These are phyloP conservation scores for Suillus subaureus DNA, from an alignment of 768 basidiomycete genomes.

Conservation along the genomic window DNA sequence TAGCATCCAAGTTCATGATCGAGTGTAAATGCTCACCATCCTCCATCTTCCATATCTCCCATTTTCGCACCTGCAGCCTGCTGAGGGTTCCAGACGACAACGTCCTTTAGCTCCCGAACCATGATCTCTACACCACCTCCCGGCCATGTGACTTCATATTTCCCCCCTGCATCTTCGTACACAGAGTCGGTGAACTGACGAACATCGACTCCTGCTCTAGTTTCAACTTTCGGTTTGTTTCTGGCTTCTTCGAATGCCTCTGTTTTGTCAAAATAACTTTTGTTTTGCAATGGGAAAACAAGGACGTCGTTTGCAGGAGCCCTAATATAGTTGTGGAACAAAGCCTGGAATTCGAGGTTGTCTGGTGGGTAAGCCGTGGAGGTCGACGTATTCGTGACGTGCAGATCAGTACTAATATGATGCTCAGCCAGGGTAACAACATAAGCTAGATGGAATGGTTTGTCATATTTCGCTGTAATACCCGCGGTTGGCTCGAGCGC, in stretches of 20 bases:
- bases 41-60: constrained; percentile 86
- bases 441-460: constrained; percentile 73
- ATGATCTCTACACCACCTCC: constrained; percentile 56
- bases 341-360: constrained; percentile 82
- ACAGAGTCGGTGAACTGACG: constrained; percentile 70
- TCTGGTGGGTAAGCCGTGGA: constrained; percentile 40
- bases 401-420: constrained; percentile 76
- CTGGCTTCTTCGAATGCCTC: constrained; percentile 54
- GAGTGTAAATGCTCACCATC: constrained; percentile 60
- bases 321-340: constrained; percentile 89
- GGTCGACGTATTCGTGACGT: constrained; percentile 72
- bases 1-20: constrained; percentile 11
- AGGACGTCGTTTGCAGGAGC: constrained; percentile 61
- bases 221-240: constrained; percentile 55
- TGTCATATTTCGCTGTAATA: constrained; percentile 61
- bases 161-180: constrained; percentile 63
- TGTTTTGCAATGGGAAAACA: constrained; percentile 63
- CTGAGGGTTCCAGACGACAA: constrained; percentile 96
- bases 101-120: constrained; percentile 64
- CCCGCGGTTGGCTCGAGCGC: constrained; percentile 64
- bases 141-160: constrained; percentile 63
- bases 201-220: constrained; percentile 67
- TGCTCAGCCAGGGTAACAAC: constrained; percentile 78
- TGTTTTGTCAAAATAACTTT: constrained; percentile 82
- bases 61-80: constrained; percentile 68